Evolutionary conservation across 352 stramenopile species (phyloP).

Genomic region (Phytophthora kernoviae): DNA sequence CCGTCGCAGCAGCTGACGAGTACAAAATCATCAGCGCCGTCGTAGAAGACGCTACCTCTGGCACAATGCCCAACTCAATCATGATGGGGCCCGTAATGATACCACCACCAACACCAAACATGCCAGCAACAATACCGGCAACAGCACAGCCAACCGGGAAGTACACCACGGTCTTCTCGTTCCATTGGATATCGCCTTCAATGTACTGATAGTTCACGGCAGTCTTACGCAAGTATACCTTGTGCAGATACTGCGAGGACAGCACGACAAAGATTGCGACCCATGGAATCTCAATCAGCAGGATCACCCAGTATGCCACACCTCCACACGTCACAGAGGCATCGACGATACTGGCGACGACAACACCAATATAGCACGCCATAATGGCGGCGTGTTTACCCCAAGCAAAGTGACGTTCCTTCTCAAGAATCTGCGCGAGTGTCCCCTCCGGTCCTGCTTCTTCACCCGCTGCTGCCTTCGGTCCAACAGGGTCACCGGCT

Average conservation of each 20-base stretch:
- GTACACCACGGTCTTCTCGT: conserved; percentile 41
- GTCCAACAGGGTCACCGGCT: neutral
- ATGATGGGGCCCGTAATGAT: conserved; percentile 39
- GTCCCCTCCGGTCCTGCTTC: conserved; percentile 4
- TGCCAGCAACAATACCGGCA: conserved; percentile 51
- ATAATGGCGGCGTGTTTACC: conserved; percentile 42
- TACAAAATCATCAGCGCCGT: conserved; percentile 58
- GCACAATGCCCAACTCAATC: conserved; percentile 38
- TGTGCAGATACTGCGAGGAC: conserved; percentile 31
- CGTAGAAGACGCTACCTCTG: conserved; percentile 47
- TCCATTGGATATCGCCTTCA: conserved; percentile 54
- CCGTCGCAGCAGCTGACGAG: conserved; percentile 52
- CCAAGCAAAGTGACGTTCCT: conserved; percentile 45
- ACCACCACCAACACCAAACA: conserved; percentile 61
- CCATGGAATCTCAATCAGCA: conserved; percentile 61
- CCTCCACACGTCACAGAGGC: conserved; percentile 38
- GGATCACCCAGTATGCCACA: conserved; percentile 55
- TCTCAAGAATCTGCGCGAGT: conserved; percentile 34
- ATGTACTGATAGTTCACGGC: conserved; percentile 44
- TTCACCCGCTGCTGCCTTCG: conserved; percentile 2
- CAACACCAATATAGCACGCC: conserved; percentile 50
- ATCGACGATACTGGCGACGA: conserved; percentile 34
- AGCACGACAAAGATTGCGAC: conserved; percentile 47
- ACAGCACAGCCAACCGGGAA: conserved; percentile 47
- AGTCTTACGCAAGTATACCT: conserved; percentile 45